A percentile compares a stretch with the other conserved stretches of the same genome.
Evolutionary conservation across 2,329 filamentous ascomycete species (phyloP).

Genomic region (Thielaviopsis punctulata): DNA sequence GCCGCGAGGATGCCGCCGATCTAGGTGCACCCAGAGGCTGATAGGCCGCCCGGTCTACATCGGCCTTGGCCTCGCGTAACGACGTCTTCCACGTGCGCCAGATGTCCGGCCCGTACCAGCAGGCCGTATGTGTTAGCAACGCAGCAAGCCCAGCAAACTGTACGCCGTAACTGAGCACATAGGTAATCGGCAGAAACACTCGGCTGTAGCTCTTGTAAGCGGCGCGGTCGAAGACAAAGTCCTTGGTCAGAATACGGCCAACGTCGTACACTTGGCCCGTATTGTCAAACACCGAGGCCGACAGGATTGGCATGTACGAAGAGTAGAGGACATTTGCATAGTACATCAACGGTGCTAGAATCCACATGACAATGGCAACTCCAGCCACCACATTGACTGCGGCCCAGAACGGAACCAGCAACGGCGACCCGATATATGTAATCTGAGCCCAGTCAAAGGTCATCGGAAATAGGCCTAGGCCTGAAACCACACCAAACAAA

Average conservation of each 20-base stretch:
- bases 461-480: conserved; percentile 65
- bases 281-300: conserved; percentile 73
- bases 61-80: conserved; percentile 39
- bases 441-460: conserved; percentile 90
- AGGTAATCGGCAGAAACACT: conserved; percentile 74
- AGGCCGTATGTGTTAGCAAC: conserved; percentile 61
- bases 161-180: conserved; percentile 70
- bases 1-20: conserved; percentile 1
- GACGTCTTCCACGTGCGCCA: conserved; percentile 59
- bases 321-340: conserved; percentile 67
- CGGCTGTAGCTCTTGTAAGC: conserved; percentile 70
- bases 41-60: conserved; percentile 33
- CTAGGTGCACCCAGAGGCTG: conserved; percentile 26
- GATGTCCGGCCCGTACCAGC: conserved; percentile 76
- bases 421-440: conserved; percentile 69
- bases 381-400: conserved; percentile 72
- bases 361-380: conserved; percentile 70
- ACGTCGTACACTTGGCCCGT: conserved; percentile 67
- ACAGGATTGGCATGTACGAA: conserved; percentile 74
- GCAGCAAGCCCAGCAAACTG: conserved; percentile 73
- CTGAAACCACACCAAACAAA: conserved; percentile 71
- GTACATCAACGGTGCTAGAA: conserved; percentile 62
- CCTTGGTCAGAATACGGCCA: conserved; percentile 56
- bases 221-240: conserved; percentile 61
- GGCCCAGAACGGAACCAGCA: conserved; percentile 75